These are phyloP conservation scores for Leptographium lundbergii DNA, from an alignment of 2,329 filamentous ascomycete genomes.

Conservation along the genomic window DNA sequence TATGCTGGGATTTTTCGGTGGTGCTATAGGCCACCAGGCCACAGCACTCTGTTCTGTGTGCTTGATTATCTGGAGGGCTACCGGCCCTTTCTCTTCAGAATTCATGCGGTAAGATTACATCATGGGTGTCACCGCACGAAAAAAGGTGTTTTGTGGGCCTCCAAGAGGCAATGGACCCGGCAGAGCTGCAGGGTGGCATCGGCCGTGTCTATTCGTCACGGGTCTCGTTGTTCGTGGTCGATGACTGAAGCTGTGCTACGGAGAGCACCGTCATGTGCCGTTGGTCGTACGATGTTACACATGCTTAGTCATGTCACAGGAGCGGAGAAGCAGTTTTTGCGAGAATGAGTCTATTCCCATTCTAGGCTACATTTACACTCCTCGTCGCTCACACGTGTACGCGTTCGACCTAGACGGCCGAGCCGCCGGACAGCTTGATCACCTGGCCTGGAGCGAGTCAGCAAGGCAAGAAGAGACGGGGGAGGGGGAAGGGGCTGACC, in stretches of 20 bases:
- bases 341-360: not conserved
- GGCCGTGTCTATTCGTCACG: not conserved
- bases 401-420: conserved; percentile 14
- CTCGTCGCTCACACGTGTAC: too few relatives aligned
- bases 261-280: too few relatives aligned
- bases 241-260: too few relatives aligned
- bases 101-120: not conserved
- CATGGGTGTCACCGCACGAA: not conserved
- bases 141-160: too few relatives aligned
- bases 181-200: not conserved
- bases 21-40: not conserved
- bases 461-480: not conserved
- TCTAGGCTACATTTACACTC: not conserved
- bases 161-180: too few relatives aligned
- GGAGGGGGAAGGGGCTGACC: conserved; percentile 26
- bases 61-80: too few relatives aligned
- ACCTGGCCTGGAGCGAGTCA: conserved; percentile 19
- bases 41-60: too few relatives aligned
- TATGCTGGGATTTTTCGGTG: not conserved
- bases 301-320: not conserved
- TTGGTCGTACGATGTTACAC: too few relatives aligned
- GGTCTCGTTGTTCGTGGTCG: not conserved
- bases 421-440: conserved; percentile 26
- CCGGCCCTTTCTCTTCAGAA: not conserved
- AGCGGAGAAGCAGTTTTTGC: not conserved